These are phyloP conservation scores for Nannochloropsis gaditana DNA, from an alignment of 108 stramenopile genomes.

Conservation along the genomic window DNA sequence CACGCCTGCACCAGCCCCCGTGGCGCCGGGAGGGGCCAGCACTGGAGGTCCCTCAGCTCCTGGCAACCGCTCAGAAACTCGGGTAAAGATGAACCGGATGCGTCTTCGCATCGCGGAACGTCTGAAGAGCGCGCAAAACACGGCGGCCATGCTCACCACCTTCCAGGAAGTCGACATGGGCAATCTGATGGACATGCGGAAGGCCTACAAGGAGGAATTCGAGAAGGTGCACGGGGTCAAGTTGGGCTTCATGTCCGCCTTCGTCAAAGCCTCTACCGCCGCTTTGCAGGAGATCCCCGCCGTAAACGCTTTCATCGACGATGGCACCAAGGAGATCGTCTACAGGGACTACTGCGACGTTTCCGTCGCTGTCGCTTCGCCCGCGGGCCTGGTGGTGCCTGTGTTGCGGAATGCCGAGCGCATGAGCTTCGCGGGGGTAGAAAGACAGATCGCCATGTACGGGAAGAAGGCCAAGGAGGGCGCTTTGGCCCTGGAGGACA, in stretches of 20 bases:
- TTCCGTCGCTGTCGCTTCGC: constrained; percentile 92
- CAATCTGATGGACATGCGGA: constrained; percentile 88
- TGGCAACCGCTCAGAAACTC: constrained; percentile 71
- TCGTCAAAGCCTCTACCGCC: constrained; percentile 89
- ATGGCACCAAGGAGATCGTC: constrained; percentile 91
- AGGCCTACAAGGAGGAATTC: constrained; percentile 90
- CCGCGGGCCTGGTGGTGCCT: constrained; percentile 93
- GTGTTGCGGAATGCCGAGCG: constrained; percentile 92
- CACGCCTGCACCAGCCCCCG: constrained; percentile 50
- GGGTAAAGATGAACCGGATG: constrained; percentile 99
- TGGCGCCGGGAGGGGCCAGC: constrained; percentile 42
- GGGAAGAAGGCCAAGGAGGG: constrained; percentile 78
- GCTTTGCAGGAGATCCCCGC: constrained; percentile 87
- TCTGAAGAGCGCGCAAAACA: constrained; percentile 97
- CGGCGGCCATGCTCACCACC: constrained; percentile 98
- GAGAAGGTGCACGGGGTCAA: constrained; percentile 92
- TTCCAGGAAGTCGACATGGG: constrained; percentile 99
- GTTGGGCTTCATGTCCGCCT: constrained; percentile 96
- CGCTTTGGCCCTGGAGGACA: constrained; percentile 90
- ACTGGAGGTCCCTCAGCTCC: constrained; percentile 23
- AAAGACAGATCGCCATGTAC: constrained; percentile 87
- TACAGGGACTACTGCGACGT: constrained; percentile 96
- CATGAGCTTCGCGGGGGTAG: constrained; percentile 95
- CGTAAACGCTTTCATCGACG: constrained; percentile 96
- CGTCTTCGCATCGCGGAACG: constrained; percentile 90